Evolutionary conservation across 1,284 basidiomycete species (phyloP), one percentile per base, ranked within the genome.

Genomic region (Flammula alnicola): DNA sequence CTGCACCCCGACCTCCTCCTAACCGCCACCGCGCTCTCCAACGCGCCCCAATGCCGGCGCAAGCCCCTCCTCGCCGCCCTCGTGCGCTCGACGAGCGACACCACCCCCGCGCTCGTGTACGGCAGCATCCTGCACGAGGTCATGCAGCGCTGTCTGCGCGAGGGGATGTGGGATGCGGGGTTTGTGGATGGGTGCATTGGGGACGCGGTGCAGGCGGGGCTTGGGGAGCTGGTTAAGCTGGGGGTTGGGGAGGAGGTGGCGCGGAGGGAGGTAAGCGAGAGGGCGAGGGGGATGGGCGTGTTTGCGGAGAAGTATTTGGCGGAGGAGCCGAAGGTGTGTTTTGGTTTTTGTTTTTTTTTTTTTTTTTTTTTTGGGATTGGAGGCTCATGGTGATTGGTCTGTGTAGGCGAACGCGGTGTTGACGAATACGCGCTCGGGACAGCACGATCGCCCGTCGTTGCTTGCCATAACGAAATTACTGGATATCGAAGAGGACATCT

Each of bases 401-500:
- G 25, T 30, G 27, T 45, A 93, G 88, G 63, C 76, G 0, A 70
- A 79, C n/a, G 91, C 85, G 0, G 63, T 79, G 22, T 72, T 95
- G 5, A 75, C 75, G 1, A 83, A 93, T 60, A 86, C 85, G 1
- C 79, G 88, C 22, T 69, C 81, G 11, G 58, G 60, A 1, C 72
- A 76, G 16, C 66, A 75, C 7, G 74, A 75, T 44, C 61, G 77
- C 23, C 69, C 68, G 0, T 77, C 83, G 0, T 71, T 79, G 4
- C 76, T 96, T 0, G 88, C 91, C 0, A 86, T 98, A 44, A 76
- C 80, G 7, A 75, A 84, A 19, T 67, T 95, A 2, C 80, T 91
- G 54, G 95, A 95, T 51, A 81, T 97, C 32, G 97, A 99, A 73
- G 96, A 99, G 67, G 95, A 98, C 59, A 96, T 99, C 53, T 97